Base-by-base conservation (phyloP, 345 rosid genomes). In the Turritis glabra region DNA sequence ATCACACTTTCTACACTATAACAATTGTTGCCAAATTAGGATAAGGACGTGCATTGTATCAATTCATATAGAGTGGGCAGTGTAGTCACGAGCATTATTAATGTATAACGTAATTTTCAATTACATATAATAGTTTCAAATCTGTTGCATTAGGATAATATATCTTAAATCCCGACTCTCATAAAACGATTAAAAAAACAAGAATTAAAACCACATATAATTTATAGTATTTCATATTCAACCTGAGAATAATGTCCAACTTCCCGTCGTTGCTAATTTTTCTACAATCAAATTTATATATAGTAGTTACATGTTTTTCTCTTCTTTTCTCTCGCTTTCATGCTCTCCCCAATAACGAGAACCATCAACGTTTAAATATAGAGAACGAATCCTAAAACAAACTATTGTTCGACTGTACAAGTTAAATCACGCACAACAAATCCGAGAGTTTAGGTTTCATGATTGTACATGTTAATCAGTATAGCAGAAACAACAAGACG, bases 41-140 rank as follows among this genome's bases (percentile, higher is more conserved):
- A 75, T 61, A 57, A 57, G 60, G 78, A 74, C 61, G 44, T 67
- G 67, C 52, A 67, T 35, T 50, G 43, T 57, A 22, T 41, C 63
- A 56, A 23, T 38, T 55, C 47, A 32, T 64, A 52, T 64, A 53
- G 30, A 64, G 50, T 63, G 5, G 1, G 33, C 63, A 19, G 23
- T 51, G 29, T 61, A 9, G 26, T 41, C 55, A 51, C 76, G 47
- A 64, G 19, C 46, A 21, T 40, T 23, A 22, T 22, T 5, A 5
- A 11, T 43, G 46, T 25, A 29, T 64, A 18, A 46, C 7, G 11
- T 60, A 23, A 32, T 47, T 18, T 46, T 33, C 43, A 40, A 46
- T 57, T 44, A 0, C 30, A 18, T 35, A 11, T 21, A 23, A 7
- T 22, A 64, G 47, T 44, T 47, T 30, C 27, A 33, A 18, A 26